Evolutionary conservation across 352 stramenopile genomes (phyloP), one percentile per base, ranked within the genome.

Genomic region (Phytophthora meadii): DNA sequence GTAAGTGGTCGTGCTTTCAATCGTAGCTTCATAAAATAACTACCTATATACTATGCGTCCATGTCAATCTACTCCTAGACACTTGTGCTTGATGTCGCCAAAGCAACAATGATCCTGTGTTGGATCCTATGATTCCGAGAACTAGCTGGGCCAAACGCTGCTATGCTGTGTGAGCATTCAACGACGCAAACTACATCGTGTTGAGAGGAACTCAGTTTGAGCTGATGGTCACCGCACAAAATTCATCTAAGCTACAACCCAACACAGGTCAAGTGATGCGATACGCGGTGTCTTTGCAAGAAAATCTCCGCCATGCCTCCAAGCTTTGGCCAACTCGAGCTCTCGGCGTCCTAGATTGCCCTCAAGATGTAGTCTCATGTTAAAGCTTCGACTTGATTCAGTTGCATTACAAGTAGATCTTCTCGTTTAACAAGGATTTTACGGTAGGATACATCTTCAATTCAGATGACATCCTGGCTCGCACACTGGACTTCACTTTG

Each of bases 21-120:
- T 59, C 48, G 40, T 51, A 39, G 52, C n/a, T 63, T 69, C 61
- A 69, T 69, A 58, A 65, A 69, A 64, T 69, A 69, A 64, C 53
- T 52, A 61, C 36, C 32, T 54, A 61, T 52, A 68, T 34, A 62
- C 44, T 62, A 68, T 45, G 39, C 27, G 56, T 65, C 58, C 27
- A 48, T 49, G 9, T 28, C 41, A 19, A 36, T 14, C 30, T 36
- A 11, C 6, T 9, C 5, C 28, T 34, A 22, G 28, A 10, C 30
- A 36, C 56, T 34, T 51, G 27, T 24, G 57, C 37, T 52, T 22
- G 28, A 51, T 17, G 19, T 11, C 39, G 55, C 30, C 15, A 59
- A 65, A 59, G 19, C 57, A 45, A 22, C 58, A 59, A 17, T 30
- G 27, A 30, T 7, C 27, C 0, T 34, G 30, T 36, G 30, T 14